Percentiles rank a stretch among this genome's conserved stretches.
phyloP scores from a whole-genome alignment of 768 basidiomycete genomes.

The Leucosporidium scottii region DNA sequence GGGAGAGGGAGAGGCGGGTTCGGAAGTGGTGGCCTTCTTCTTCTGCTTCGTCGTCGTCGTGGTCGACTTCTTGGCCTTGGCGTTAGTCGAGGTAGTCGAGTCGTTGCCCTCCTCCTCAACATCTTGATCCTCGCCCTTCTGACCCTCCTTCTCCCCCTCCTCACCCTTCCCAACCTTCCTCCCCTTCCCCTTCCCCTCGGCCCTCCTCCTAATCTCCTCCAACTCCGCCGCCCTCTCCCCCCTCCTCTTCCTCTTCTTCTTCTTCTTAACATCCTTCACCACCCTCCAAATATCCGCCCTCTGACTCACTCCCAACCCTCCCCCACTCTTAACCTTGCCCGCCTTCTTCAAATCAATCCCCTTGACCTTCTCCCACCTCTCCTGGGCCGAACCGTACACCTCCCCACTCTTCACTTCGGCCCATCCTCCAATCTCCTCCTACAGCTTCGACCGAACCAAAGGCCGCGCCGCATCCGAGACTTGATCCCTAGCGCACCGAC shows the following conservation, averaged over 20 bases:
- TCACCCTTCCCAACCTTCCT: conserved; percentile 2
- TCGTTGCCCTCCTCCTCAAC: background rate
- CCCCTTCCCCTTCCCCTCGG: no score
- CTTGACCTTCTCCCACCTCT: background rate
- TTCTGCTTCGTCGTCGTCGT: no score
- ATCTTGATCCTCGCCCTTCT: background rate
- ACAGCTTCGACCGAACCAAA: background rate
- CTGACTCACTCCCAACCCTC: conserved; percentile 2
- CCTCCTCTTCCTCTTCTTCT: conserved; percentile 5
- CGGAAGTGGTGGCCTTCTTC: background rate
- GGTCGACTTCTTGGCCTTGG: background rate
- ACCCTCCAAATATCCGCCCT: conserved; percentile 41
- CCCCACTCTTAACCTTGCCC: background rate
- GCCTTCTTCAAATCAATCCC: background rate
- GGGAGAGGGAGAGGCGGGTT: no score
- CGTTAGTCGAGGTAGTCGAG: no score
- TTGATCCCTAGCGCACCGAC: conserved; percentile 54
- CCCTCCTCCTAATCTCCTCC: conserved; percentile 17
- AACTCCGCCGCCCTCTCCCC: conserved; percentile 41
- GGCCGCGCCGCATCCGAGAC: conserved; percentile 25
- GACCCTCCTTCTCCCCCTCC: conserved; percentile 35
- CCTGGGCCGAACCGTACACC: background rate
- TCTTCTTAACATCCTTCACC: conserved; percentile 9
- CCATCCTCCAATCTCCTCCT: conserved; percentile 5
- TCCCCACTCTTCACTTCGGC: background rate